Conservation (phyloP, 2,329 filamentous ascomycete species). For the Beauveria australis region DNA sequence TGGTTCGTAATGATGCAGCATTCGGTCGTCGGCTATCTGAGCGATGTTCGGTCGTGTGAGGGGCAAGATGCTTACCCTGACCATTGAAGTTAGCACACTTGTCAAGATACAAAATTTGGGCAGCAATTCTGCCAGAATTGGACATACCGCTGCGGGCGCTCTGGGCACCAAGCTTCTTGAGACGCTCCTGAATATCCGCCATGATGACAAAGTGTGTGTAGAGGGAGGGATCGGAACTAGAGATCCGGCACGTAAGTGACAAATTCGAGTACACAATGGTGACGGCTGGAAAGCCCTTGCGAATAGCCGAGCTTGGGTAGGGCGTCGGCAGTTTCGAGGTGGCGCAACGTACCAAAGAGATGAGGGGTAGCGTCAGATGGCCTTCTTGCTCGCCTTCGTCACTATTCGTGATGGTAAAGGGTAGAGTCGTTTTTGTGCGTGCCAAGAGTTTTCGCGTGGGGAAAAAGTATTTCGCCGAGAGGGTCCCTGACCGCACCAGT, state of each 20-base stretch:
- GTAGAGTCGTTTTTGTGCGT: conserved; percentile 33
- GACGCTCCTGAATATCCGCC: conserved; percentile 50
- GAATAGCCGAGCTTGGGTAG: conserved; percentile 12
- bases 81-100: conserved; percentile 13
- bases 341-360: conserved; percentile 25
- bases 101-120: conserved; percentile 12
- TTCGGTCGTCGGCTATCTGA: not conserved
- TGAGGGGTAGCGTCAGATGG: conserved; percentile 19
- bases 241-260: conserved; percentile 15
- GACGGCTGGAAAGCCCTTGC: not conserved
- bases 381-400: conserved; percentile 11
- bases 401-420: conserved; percentile 13
- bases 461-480: conserved; percentile 27
- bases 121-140: conserved; percentile 9
- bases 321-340: conserved; percentile 8
- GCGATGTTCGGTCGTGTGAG: conserved; percentile 1
- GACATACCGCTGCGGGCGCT: conserved; percentile 59
- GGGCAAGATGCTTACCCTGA: conserved; percentile 29
- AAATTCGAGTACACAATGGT: not conserved
- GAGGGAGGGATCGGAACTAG: conserved; percentile 21
- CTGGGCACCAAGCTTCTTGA: conserved; percentile 47
- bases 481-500: conserved; percentile 9
- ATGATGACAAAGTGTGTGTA: conserved; percentile 32
- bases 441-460: conserved; percentile 36
- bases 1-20: conserved; percentile 8